Evolutionary conservation across 1,284 basidiomycete genomes (phyloP), one percentile per base, ranked within the genome.

Genomic region (Austroboletus niveus): DNA sequence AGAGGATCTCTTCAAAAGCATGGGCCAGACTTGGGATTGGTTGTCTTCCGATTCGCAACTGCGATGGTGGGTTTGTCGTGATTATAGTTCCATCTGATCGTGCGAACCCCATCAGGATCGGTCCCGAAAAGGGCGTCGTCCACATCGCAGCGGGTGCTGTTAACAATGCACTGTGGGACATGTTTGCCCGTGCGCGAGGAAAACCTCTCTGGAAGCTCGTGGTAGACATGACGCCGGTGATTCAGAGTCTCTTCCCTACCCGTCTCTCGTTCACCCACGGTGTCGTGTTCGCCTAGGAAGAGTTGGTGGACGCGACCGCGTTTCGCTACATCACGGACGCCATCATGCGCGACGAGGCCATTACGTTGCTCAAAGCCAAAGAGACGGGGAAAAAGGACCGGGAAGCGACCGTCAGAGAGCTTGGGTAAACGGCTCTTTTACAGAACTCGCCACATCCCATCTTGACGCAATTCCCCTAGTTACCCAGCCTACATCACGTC

Each of bases 401-500:
- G 36, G 90, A 95, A 68, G 79, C 74, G 12, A 82, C 77, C 48
- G 92, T 94, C 24, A 77, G 76, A 54, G 75, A 84, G 58, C 52
- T 82, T 48, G 89, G 87, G 75, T 82, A 55, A 41, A 72, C 60
- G 29, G 32, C 24, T 22, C 11, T 8, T 15, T 24, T 24, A 9
- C 51, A 31, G 38, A 14, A 27, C 29, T 36, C 17, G 24, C 40
- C 36, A 9, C 17, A 15, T 12, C 17, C 14, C 17, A 10, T 35
- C 22, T 20, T 50, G 34, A 54, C 2, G 8, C 15, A 7, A 5
- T 24, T 24, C 22, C 41, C 24, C 11, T 51, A 92, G 92, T 29
- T 97, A 97, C 72, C 94, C 94, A 20, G 92, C 94, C 29, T 98
- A 98, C 70, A 92, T 97, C 31, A 98, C 94, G 11, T 92, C 89